Percentiles rank a stretch among this genome's conserved stretches.
Evolutionary conservation across 208 protist species (phyloP).

Genomic region (Trypanosoma lewisi): DNA sequence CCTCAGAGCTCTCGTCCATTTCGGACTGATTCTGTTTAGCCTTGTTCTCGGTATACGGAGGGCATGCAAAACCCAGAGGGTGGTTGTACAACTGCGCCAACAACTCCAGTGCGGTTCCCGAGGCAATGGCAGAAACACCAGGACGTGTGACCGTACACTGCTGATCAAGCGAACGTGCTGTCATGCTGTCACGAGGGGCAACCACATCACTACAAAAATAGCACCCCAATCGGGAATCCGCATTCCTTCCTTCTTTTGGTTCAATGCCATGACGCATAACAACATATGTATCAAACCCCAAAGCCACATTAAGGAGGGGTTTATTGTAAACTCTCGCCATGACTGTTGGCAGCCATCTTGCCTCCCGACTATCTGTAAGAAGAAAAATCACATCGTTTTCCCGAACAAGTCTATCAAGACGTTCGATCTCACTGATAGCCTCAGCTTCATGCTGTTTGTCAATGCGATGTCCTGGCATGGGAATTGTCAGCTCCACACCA

Average conservation of each 20-base stretch:
- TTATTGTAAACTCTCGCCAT: conserved; percentile 83
- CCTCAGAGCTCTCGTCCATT: background rate
- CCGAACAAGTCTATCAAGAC: conserved; percentile 74
- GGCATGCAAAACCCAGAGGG: conserved; percentile 59
- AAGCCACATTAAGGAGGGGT: conserved; percentile 94
- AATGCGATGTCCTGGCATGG: conserved; percentile 97
- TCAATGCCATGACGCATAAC: conserved; percentile 96
- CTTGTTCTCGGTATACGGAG: conserved; percentile 31
- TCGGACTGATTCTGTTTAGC: background rate
- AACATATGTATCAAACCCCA: conserved; percentile 98
- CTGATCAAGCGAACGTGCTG: conserved; percentile 96
- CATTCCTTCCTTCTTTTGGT: background rate
- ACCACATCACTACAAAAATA: conserved; percentile 99
- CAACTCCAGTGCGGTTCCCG: conserved; percentile 93
- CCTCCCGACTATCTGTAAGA: conserved; percentile 97
- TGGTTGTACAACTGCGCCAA: conserved; percentile 94
- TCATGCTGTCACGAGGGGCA: conserved; percentile 87
- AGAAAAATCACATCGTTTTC: conserved; percentile 96
- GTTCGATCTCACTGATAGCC: conserved; percentile 43
- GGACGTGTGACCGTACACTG: conserved; percentile 98
- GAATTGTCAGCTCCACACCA: conserved; percentile 85
- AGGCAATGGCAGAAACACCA: conserved; percentile 93
- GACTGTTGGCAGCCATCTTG: conserved; percentile 96
- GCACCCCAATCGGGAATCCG: conserved; percentile 82
- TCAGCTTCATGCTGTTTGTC: conserved; percentile 23